These are phyloP conservation scores for Colletotrichum truncatum DNA, from an alignment of 2,329 filamentous ascomycete species.

Conservation along the genomic window DNA sequence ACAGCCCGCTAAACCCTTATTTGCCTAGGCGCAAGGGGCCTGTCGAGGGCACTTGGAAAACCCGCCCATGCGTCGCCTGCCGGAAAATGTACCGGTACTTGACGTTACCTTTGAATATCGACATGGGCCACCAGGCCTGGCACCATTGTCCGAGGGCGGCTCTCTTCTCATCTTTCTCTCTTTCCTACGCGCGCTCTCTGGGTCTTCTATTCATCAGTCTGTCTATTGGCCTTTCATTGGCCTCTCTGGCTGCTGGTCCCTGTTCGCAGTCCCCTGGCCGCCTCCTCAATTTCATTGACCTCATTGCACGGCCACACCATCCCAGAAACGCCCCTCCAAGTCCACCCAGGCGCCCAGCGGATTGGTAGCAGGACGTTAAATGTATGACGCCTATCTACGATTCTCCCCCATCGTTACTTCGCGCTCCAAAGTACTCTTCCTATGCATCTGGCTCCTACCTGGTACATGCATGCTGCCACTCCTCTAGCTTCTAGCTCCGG, in stretches of 20 bases:
- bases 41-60: slow-evolving; percentile 19
- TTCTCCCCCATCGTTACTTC: slow-evolving; percentile 15
- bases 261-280: not conserved
- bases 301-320: slow-evolving; percentile 31
- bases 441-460: not conserved
- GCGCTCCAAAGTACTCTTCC: slow-evolving; percentile 13
- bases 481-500: slow-evolving; percentile 28
- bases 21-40: slow-evolving; percentile 22
- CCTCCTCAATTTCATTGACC: slow-evolving; percentile 27
- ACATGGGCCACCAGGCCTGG: slow-evolving; percentile 25
- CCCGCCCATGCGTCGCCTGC: slow-evolving; percentile 18
- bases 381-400: slow-evolving; percentile 30
- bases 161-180: slow-evolving; percentile 16
- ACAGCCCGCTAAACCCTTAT: slow-evolving; percentile 24
- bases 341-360: slow-evolving; percentile 21
- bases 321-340: slow-evolving; percentile 25
- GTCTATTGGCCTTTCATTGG: not conserved
- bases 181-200: slow-evolving; percentile 1
- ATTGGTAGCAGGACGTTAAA: slow-evolving; percentile 31
- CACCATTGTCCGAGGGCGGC: slow-evolving; percentile 22
- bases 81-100: slow-evolving; percentile 26
- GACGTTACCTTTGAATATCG: slow-evolving; percentile 17
- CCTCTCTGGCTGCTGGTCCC: not conserved
- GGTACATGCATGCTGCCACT: slow-evolving; percentile 20
- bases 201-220: not conserved